A percentile compares a stretch with the other conserved stretches of the same genome.
Evolutionary conservation across 2,329 filamentous ascomycete species (phyloP).

Genomic region (Pseudocercospora pini-densiflorae): DNA sequence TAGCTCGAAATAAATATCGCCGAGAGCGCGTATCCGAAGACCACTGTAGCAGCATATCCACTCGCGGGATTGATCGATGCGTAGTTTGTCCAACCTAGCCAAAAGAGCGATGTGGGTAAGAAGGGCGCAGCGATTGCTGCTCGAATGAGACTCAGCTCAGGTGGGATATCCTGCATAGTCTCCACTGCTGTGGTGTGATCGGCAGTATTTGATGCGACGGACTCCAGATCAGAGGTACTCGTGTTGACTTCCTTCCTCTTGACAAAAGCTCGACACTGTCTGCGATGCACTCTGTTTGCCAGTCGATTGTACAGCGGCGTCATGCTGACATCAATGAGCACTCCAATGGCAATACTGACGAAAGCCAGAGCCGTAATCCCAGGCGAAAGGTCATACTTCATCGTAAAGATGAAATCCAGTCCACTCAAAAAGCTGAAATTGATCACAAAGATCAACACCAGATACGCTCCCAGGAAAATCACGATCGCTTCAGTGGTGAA

Average conservation of each 20-base stretch:
- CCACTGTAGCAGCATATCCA: slow-evolving; percentile 25
- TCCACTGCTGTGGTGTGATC: neutral
- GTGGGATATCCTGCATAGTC: slow-evolving; percentile 20
- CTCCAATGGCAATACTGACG: slow-evolving; percentile 50
- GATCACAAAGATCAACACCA: slow-evolving; percentile 57
- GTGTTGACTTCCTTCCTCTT: slow-evolving; percentile 8
- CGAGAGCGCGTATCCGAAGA: slow-evolving; percentile 53
- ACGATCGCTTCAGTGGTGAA: slow-evolving; percentile 48
- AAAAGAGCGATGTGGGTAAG: slow-evolving; percentile 53
- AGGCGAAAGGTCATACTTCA: slow-evolving; percentile 46
- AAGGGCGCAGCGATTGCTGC: slow-evolving; percentile 48
- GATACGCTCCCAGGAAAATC: slow-evolving; percentile 53
- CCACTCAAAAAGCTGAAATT: slow-evolving; percentile 59
- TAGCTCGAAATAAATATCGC: slow-evolving; percentile 47
- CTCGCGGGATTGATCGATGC: neutral
- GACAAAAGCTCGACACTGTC: slow-evolving; percentile 18
- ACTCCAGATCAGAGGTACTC: neutral
- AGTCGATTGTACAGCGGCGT: slow-evolving; percentile 36
- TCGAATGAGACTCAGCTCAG: slow-evolving; percentile 47
- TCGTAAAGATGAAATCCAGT: slow-evolving; percentile 53
- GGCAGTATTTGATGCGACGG: neutral
- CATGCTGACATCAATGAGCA: slow-evolving; percentile 41
- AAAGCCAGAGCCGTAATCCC: slow-evolving; percentile 50
- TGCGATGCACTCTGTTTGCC: slow-evolving; percentile 18
- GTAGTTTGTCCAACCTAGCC: slow-evolving; percentile 55